Evolutionary conservation across 2,329 filamentous ascomycete genomes (phyloP).

Genomic region (Phialophora verrucosa): DNA sequence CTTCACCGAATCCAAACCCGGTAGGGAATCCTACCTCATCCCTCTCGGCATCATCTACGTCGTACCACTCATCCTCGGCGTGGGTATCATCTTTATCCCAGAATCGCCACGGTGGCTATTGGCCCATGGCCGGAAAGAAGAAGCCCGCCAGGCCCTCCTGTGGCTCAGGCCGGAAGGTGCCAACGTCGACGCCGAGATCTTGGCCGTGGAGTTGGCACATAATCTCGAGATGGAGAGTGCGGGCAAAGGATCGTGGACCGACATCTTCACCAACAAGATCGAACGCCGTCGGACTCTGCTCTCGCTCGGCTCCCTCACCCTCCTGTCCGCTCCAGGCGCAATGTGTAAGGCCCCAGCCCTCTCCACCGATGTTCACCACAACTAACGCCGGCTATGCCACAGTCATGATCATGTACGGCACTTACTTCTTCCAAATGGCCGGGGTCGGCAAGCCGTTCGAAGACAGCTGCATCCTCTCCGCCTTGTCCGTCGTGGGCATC

Average conservation of each 20-base stretch:
- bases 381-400: background rate
- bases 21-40: constrained; percentile 26
- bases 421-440: constrained; percentile 48
- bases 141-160: constrained; percentile 55
- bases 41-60: constrained; percentile 28
- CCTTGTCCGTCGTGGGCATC: constrained; percentile 55
- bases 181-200: constrained; percentile 11
- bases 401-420: constrained; percentile 21
- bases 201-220: constrained; percentile 10
- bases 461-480: constrained; percentile 58
- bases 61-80: constrained; percentile 16
- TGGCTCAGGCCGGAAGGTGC: constrained; percentile 11
- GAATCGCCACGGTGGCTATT: constrained; percentile 62
- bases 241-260: constrained; percentile 35
- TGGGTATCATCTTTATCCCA: constrained; percentile 23
- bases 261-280: constrained; percentile 58
- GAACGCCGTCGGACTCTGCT: constrained; percentile 58
- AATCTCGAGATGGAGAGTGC: constrained; percentile 9
- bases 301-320: constrained; percentile 54
- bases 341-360: constrained; percentile 4
- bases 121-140: constrained; percentile 59
- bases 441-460: constrained; percentile 55
- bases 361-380: no score
- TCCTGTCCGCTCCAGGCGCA: constrained; percentile 10
- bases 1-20: constrained; percentile 20